A percentile compares a stretch with the other conserved stretches of the same genome.
Evolutionary conservation across 2,329 filamentous ascomycete genomes (phyloP).

Genomic region (Botrytis medusae): DNA sequence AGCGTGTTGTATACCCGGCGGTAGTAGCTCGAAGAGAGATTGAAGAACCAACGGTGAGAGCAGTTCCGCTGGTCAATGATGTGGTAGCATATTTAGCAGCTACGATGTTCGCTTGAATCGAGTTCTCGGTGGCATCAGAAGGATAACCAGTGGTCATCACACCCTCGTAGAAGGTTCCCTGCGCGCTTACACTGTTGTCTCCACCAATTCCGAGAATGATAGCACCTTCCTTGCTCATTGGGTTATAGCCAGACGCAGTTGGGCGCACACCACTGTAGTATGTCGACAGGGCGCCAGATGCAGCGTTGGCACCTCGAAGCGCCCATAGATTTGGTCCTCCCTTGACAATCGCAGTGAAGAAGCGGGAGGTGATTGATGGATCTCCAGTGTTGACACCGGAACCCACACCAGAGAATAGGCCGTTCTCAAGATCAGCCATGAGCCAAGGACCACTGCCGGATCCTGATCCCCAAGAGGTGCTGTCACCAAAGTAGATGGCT

Average conservation of each 20-base stretch:
- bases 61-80: slow-evolving; percentile 50
- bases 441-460: slow-evolving; percentile 62
- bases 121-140: slow-evolving; percentile 56
- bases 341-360: slow-evolving; percentile 58
- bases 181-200: slow-evolving; percentile 54
- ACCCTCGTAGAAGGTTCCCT: slow-evolving; percentile 66
- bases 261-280: slow-evolving; percentile 60
- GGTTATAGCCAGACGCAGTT: slow-evolving; percentile 49
- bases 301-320: slow-evolving; percentile 57
- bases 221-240: slow-evolving; percentile 64
- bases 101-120: slow-evolving; percentile 60
- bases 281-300: slow-evolving; percentile 54
- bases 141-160: slow-evolving; percentile 64
- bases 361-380: slow-evolving; percentile 54
- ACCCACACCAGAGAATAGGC: slow-evolving; percentile 58
- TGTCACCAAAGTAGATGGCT: slow-evolving; percentile 63
- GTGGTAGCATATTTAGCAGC: slow-evolving; percentile 54
- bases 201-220: slow-evolving; percentile 71
- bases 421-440: slow-evolving; percentile 69
- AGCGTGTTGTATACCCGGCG: slow-evolving; percentile 52
- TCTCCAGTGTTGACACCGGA: slow-evolving; percentile 50
- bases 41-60: slow-evolving; percentile 49
- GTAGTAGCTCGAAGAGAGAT: slow-evolving; percentile 58
- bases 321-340: slow-evolving; percentile 58
- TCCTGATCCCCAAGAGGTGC: slow-evolving; percentile 55